Base-by-base conservation (phyloP, 108 stramenopile species). In the Cyclostephanos tholiformis region DNA sequence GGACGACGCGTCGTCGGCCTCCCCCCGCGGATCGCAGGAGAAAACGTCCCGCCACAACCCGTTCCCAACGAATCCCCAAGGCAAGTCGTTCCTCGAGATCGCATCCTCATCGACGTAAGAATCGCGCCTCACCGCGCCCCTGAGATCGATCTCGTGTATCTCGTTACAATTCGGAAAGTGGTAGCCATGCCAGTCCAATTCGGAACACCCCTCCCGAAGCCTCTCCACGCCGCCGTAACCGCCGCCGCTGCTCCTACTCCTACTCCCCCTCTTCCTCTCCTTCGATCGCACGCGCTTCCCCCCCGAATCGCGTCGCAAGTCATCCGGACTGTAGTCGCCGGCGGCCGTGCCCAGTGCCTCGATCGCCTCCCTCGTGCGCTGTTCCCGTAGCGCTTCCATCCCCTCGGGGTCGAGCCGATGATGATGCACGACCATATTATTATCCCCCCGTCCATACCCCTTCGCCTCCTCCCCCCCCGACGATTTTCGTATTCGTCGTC, bases 11-110 rank as follows among this genome's bases (percentile, higher is more conserved):
- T 19, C 22, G 19, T 16, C 5, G 7, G 74, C 68, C 68, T 77
- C 80, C 23, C 12, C 61, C 8, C 79, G 76, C 22, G 87, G 85
- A 68, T 86, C 73, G 30, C 90, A 74, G 7, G 70, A 73, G 72
- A 85, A 91, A 0, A 91, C 93, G 76, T 85, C 71, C 43, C 90
- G 62, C 90, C 90, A 94, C 23, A 89, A 63, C 14, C 90, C 91
- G 78, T 82, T 82, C 38, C 75, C 82, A 8, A 91, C 58, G 71
- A 87, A 91, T 10, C 84, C 84, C 72, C 78, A 65, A 2, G 65
- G 69, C 27, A 69, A 67, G 30, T 59, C 32, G 39, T 39, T 46
- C 4, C 32, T 32, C 32, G 32, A 32, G 32, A 4, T 32, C 32
- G 32, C 32, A 4, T 32, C 55, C 56, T 44, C 74, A 3, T n/a